phyloP scores from a whole-genome alignment of 2,329 filamentous ascomycete genomes.

The Hirsutella thompsonii region DNA sequence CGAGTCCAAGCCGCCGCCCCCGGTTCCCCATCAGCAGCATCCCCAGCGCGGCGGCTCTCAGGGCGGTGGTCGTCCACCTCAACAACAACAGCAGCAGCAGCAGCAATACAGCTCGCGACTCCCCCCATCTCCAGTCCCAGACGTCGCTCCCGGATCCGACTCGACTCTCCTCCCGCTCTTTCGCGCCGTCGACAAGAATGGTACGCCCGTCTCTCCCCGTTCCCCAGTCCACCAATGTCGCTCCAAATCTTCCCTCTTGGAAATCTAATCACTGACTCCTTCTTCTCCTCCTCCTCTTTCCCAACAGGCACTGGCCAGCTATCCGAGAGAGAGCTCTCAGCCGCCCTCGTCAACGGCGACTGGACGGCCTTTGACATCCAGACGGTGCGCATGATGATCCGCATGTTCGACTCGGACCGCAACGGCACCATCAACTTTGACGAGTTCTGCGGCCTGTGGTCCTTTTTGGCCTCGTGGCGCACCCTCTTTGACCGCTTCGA shows the following conservation, averaged over 20 bases:
- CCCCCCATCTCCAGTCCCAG: constrained; percentile 49
- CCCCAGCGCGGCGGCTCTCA: neutral
- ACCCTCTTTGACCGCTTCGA: constrained; percentile 93
- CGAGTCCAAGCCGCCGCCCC: constrained; percentile 33
- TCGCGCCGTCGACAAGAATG: constrained; percentile 76
- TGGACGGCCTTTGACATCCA: constrained; percentile 88
- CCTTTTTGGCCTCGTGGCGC: constrained; percentile 88
- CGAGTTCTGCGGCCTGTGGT: constrained; percentile 94
- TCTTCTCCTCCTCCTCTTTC: neutral
- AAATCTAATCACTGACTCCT: too few species aligned
- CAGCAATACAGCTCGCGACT: constrained; percentile 35
- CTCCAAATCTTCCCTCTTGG: too few species aligned
- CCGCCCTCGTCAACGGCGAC: constrained; percentile 91
- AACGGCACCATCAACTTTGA: constrained; percentile 84
- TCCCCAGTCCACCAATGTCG: neutral
- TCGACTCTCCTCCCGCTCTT: constrained; percentile 76
- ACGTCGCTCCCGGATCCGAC: constrained; percentile 41
- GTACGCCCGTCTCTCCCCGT: constrained; percentile 35
- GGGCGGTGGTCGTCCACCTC: neutral
- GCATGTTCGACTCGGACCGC: constrained; percentile 94
- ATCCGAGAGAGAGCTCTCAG: constrained; percentile 73
- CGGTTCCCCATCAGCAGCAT: constrained; percentile 5
- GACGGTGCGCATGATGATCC: constrained; percentile 97
- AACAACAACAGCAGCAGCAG: too few species aligned
- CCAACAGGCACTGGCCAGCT: constrained; percentile 63